Percentiles rank a stretch among this genome's conserved stretches.
These are phyloP conservation scores for Cetradonia linearis DNA, from an alignment of 495 filamentous ascomycete species.

Conservation along the genomic window DNA sequence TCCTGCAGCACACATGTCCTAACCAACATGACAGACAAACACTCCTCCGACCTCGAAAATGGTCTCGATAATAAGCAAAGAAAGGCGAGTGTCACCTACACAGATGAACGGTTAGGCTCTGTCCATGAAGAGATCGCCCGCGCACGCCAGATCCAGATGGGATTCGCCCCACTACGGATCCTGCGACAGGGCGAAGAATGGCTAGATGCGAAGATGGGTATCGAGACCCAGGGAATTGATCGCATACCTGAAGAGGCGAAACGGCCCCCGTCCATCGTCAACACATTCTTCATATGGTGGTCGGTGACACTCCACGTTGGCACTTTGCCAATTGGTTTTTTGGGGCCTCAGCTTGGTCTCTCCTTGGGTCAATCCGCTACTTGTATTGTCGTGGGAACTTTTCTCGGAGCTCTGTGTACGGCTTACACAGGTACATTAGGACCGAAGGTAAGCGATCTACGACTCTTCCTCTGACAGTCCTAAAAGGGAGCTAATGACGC, in stretches of 20 bases:
- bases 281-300: slow-evolving; percentile 33
- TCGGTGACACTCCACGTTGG: slow-evolving; percentile 46
- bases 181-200: slow-evolving; percentile 33
- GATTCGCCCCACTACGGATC: not conserved
- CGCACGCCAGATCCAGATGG: not conserved
- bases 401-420: slow-evolving; percentile 39
- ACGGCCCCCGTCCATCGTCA: slow-evolving; percentile 12
- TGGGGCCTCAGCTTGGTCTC: slow-evolving; percentile 41
- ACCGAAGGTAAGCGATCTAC: slow-evolving; percentile 31
- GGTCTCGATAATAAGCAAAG: slow-evolving; percentile 1
- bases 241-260: slow-evolving; percentile 35
- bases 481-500: slow-evolving; percentile 39
- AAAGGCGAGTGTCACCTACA: not conserved
- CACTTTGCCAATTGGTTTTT: slow-evolving; percentile 42
- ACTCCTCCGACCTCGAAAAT: slow-evolving; percentile 4
- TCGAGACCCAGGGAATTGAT: slow-evolving; percentile 37
- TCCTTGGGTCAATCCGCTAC: slow-evolving; percentile 38
- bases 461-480: slow-evolving; percentile 29
- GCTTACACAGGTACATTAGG: slow-evolving; percentile 33
- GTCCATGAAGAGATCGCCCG: not conserved
- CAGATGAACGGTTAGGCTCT: not conserved
- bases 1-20: not conserved
- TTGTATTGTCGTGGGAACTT: slow-evolving; percentile 37
- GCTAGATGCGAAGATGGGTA: slow-evolving; percentile 38
- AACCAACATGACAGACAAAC: not conserved